Base-by-base conservation (phyloP, 2,329 filamentous ascomycete species). In the Claviceps sp. region DNA sequence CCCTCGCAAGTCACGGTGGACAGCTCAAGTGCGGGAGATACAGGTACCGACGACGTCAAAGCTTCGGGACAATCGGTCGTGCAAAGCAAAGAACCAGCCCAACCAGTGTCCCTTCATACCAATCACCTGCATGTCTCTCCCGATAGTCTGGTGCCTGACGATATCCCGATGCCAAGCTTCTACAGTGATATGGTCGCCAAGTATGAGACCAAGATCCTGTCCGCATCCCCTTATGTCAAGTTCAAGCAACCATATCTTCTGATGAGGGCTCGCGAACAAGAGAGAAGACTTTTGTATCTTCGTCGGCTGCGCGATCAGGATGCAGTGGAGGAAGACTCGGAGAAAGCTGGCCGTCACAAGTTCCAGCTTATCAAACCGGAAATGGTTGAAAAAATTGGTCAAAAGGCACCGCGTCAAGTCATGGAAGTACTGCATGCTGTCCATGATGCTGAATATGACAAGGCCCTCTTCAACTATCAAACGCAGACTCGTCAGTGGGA, bases 401-500 rank as follows among this genome's bases (percentile, higher is more conserved):
- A 87, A 50, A 84, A 84, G 59, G 86, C 88, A 3, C 87, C 90
- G 0, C 81, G 82, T 45, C 89, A 95, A 62, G 87, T 96, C 37
- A 89, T 90, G 71, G 91, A 97, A 60, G 89, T 97, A 48, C 71
- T 98, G 6, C 89, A 93, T 64, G 93, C 93, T 22, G 90, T 96
- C 13, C 90, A 97, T 65, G 89, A 96, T 64, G 90, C 90, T 2
- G 93, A 98, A 66, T 96, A 97, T 60, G 90, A 98, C 65, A 95
- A 93, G 67, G 90, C 91, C 1, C 71, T 94, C 38, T 88, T 96
- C 68, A 89, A 90, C 60, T 98, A 97, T 64, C 81, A 89, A 65
- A 96, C 89, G 0, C 91, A 97, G 64, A 95, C 89, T 52, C 81
- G 88, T 34, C 90, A 96, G 59, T 98, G 93, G 93, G 93, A 98